Evolutionary conservation across 257 asterid species (phyloP).

Genomic region (Datura wrightii): DNA sequence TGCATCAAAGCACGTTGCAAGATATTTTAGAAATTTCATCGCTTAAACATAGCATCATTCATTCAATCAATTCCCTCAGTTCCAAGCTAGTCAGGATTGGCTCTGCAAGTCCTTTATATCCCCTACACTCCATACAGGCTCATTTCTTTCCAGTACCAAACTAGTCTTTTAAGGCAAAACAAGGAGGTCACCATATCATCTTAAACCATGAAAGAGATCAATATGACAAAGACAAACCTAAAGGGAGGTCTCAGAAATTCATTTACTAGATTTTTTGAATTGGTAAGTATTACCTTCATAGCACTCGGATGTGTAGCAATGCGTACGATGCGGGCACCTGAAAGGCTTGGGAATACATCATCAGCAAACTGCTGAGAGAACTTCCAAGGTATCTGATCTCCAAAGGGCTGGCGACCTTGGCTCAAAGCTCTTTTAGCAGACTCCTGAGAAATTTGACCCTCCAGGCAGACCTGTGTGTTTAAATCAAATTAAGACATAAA

Average conservation of each 20-base stretch:
- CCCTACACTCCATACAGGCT: not conserved
- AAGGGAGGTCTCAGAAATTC: not conserved
- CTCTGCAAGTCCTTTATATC: conserved; percentile 2
- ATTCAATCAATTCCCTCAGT: not conserved
- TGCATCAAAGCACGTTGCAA: not conserved
- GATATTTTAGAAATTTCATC: not conserved
- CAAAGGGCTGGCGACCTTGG: conserved; percentile 77
- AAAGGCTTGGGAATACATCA: conserved; percentile 79
- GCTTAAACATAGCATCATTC: not conserved
- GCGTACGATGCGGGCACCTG: conserved; percentile 97
- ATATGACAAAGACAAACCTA: conserved; percentile 22
- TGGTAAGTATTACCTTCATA: conserved; percentile 70
- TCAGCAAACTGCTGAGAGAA: conserved; percentile 78
- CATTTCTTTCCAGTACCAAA: conserved; percentile 8
- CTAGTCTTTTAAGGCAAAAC: not conserved
- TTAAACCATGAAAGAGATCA: not conserved
- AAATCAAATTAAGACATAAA: not conserved
- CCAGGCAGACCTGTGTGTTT: conserved; percentile 67
- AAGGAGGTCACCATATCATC: not conserved
- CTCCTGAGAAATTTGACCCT: conserved; percentile 85
- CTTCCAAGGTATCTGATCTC: conserved; percentile 98
- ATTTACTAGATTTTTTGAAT: not conserved
- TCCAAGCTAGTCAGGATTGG: not conserved
- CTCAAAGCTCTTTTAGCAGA: conserved; percentile 72
- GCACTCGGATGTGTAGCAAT: conserved; percentile 98